Evolutionary conservation across 176 grass and related monocot species (phyloP), one percentile per base, ranked within the genome.

Genomic region (Triticum aestivum): DNA sequence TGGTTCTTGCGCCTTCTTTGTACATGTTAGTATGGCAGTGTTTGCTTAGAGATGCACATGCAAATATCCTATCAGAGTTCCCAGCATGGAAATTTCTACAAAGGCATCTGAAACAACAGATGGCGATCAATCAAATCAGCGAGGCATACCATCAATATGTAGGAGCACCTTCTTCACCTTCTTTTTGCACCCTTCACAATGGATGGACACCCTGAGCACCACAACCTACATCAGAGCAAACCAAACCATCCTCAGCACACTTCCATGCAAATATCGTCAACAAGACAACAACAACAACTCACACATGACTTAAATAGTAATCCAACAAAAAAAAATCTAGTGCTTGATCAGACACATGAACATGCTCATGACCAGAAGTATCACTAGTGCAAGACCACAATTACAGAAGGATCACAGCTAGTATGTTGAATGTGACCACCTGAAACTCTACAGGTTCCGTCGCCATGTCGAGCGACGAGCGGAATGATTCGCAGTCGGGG

Each of bases 101-200:
- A n/a, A 59, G 44, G 8, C 59, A 29, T 34, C 9, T 63, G 15
- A 24, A 77, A 32, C 35, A 5, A 15, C 11, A 45, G 11, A 45
- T 45, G 44, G 44, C 13, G 10, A 33, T 37, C 2, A 3, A 41
- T 13, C 8, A 68, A 37, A 58, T 59, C 3, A 8, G 3, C 4
- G 37, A 41, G 34, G 5, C 41, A 9, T 85, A 94, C 92, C 92
- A 12, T 65, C 51, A 35, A 87, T 24, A 11, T 49, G 72, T 69
- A 35, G 87, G 24, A 94, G 87, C 30, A 94, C 87, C 47, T 68
- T 94, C 72, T 91, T 89, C 56, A 94, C 89, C 82, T 94, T 94
- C 84, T 91, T 94, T 82, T 94, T 91, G 87, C 92, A 94, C 76
- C 92, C 92, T 74, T 91, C 81, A 14, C 92, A 94, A 74, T 94